These are phyloP conservation scores for Fusarium bactridioides DNA, from an alignment of 2,329 filamentous ascomycete species.

Conservation along the genomic window DNA sequence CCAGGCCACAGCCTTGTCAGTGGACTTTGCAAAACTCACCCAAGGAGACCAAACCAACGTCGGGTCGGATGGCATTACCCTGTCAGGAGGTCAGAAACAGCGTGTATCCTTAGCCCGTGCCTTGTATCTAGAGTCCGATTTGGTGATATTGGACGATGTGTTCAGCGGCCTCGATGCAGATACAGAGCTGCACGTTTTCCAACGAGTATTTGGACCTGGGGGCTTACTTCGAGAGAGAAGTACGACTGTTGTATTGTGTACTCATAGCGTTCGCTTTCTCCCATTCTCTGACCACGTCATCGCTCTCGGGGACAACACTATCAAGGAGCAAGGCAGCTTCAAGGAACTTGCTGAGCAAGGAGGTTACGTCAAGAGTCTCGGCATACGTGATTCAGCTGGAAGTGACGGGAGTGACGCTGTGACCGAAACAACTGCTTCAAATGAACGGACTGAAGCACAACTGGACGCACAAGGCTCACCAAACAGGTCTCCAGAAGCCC, in stretches of 20 bases:
- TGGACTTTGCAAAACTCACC: slow-evolving; percentile 44
- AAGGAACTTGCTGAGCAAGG: slow-evolving; percentile 40
- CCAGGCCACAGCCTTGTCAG: slow-evolving; percentile 43
- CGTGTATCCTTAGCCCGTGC: slow-evolving; percentile 54
- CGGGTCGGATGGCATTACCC: slow-evolving; percentile 50
- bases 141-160: slow-evolving; percentile 56
- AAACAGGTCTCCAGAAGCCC: background rate
- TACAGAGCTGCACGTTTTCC: slow-evolving; percentile 54
- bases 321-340: slow-evolving; percentile 53
- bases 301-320: slow-evolving; percentile 50
- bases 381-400: slow-evolving; percentile 34
- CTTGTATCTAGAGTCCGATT: slow-evolving; percentile 51
- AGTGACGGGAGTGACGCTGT: background rate
- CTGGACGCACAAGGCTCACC: background rate
- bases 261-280: slow-evolving; percentile 44
- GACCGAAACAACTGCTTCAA: background rate
- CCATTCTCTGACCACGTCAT: slow-evolving; percentile 56
- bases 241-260: slow-evolving; percentile 53
- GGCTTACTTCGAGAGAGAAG: slow-evolving; percentile 50
- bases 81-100: slow-evolving; percentile 54
- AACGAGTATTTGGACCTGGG: slow-evolving; percentile 50
- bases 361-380: slow-evolving; percentile 50
- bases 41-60: slow-evolving; percentile 49
- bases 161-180: slow-evolving; percentile 55
- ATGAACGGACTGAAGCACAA: slow-evolving; percentile 7